Evolutionary conservation across 2,329 filamentous ascomycete species (phyloP).

Genomic region (Fusarium paranaense): DNA sequence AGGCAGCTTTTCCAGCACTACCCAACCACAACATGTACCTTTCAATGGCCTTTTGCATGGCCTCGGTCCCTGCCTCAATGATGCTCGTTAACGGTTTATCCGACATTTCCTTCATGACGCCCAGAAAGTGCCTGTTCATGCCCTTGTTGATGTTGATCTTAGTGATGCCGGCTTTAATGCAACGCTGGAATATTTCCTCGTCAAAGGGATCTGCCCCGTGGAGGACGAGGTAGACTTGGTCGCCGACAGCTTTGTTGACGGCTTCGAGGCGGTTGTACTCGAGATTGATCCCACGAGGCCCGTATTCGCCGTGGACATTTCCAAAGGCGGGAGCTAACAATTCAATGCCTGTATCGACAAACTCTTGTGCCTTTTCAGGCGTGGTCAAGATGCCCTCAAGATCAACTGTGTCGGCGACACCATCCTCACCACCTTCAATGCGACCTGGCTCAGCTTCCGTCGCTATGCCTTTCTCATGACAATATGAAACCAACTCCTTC

Average conservation of each 20-base stretch:
- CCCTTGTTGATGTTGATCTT: conserved; percentile 66
- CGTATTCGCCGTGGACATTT: conserved; percentile 82
- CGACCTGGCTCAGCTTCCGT: conserved; percentile 69
- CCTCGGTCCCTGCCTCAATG: conserved; percentile 59
- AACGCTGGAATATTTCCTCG: conserved; percentile 56
- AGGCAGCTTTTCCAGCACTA: conserved; percentile 57
- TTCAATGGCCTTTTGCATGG: conserved; percentile 62
- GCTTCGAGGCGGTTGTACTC: conserved; percentile 39
- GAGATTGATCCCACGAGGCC: conserved; percentile 62
- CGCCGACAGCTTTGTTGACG: conserved; percentile 57
- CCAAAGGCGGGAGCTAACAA: conserved; percentile 81
- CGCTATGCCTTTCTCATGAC: conserved; percentile 71
- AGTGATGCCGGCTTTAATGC: conserved; percentile 58
- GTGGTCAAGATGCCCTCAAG: conserved; percentile 68
- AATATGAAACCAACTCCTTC: conserved; percentile 69
- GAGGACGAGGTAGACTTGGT: conserved; percentile 59
- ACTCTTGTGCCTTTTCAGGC: conserved; percentile 75
- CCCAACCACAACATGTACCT: conserved; percentile 59
- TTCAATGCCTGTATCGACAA: conserved; percentile 78
- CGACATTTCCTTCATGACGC: conserved; percentile 57
- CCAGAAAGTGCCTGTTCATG: conserved; percentile 61
- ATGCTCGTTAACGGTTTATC: conserved; percentile 60
- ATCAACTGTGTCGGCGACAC: conserved; percentile 71
- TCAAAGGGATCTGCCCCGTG: conserved; percentile 63
- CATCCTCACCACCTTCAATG: conserved; percentile 69